A percentile compares a stretch with the other conserved stretches of the same genome.
phyloP scores from a whole-genome alignment of 257 asterid species.

The Salvia splendens region DNA sequence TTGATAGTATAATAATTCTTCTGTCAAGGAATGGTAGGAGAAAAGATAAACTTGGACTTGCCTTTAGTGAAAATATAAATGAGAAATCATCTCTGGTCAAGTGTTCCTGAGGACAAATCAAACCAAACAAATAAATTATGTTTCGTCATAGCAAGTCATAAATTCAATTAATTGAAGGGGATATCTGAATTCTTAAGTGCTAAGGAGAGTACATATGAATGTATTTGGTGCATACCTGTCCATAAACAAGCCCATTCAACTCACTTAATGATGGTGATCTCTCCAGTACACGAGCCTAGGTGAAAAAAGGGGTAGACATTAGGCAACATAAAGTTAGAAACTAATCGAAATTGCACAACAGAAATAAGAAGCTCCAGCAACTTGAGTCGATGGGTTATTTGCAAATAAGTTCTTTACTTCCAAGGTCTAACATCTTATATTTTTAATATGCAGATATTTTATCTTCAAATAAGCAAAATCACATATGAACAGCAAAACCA shows the following conservation, averaged over 20 bases:
- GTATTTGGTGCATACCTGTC: constrained; percentile 63
- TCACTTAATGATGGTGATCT: constrained; percentile 88
- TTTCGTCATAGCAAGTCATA: constrained; percentile 13
- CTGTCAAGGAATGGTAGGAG: constrained; percentile 13
- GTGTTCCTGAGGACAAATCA: constrained; percentile 71
- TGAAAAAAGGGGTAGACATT: constrained; percentile 22
- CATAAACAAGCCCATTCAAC: constrained; percentile 79
- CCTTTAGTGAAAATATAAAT: constrained; percentile 88
- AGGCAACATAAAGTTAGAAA: background rate
- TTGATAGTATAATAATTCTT: background rate
- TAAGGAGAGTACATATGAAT: background rate
- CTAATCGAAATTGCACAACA: background rate
- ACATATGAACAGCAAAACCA: constrained; percentile 6
- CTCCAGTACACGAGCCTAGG: constrained; percentile 77
- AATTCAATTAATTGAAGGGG: constrained; percentile 10
- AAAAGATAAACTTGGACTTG: constrained; percentile 32
- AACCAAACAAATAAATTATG: constrained; percentile 22
- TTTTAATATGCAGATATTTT: no score
- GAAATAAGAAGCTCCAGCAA: constrained; percentile 12
- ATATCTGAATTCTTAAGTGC: constrained; percentile 10
- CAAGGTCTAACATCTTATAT: no score
- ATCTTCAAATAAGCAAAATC: background rate
- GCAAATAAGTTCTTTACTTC: no score
- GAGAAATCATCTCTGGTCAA: constrained; percentile 82
- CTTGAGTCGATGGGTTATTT: no score